A percentile compares a stretch with the other conserved stretches of the same genome.
Conservation (phyloP, 2,329 filamentous ascomycete species). For the Alternaria conjuncta region DNA sequence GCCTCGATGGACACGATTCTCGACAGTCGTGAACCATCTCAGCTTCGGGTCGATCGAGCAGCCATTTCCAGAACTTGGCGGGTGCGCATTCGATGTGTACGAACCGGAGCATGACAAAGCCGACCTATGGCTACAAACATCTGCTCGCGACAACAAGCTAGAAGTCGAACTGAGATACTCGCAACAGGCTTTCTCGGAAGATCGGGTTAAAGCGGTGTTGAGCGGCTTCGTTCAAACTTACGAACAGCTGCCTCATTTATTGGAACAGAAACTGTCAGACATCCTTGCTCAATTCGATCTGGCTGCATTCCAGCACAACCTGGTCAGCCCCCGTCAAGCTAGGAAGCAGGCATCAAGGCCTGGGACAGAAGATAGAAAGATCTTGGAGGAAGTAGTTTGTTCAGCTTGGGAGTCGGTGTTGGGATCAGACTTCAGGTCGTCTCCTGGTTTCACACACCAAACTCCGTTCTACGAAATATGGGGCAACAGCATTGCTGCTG, state of each 20-base stretch:
- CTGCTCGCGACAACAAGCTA: not conserved
- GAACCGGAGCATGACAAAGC: conserved; percentile 10
- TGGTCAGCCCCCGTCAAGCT: not conserved
- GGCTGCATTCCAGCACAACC: not conserved
- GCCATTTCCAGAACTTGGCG: not conserved
- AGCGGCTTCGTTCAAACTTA: not conserved
- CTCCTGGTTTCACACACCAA: not conserved
- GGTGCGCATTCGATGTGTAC: not conserved
- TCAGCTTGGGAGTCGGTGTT: conserved; percentile 3
- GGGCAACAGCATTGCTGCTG: not conserved
- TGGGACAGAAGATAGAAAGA: not conserved
- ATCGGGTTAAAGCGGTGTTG: not conserved
- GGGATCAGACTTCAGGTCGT: conserved; percentile 3
- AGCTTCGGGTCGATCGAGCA: conserved; percentile 1
- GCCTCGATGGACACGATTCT: conserved; percentile 9
- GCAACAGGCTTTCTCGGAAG: not conserved
- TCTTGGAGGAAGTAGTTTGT: not conserved
- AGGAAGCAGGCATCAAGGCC: not conserved
- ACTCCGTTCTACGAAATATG: conserved; percentile 6
- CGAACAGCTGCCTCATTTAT: not conserved
- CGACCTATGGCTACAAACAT: conserved; percentile 5
- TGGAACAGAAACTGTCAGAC: not conserved
- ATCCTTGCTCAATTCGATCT: not conserved
- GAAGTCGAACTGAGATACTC: conserved; percentile 7
- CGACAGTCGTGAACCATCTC: conserved; percentile 4